Evolutionary conservation across 83 land plant species (phyloP), one percentile per base, ranked within the genome.

Genomic region (Thuja plicata): DNA sequence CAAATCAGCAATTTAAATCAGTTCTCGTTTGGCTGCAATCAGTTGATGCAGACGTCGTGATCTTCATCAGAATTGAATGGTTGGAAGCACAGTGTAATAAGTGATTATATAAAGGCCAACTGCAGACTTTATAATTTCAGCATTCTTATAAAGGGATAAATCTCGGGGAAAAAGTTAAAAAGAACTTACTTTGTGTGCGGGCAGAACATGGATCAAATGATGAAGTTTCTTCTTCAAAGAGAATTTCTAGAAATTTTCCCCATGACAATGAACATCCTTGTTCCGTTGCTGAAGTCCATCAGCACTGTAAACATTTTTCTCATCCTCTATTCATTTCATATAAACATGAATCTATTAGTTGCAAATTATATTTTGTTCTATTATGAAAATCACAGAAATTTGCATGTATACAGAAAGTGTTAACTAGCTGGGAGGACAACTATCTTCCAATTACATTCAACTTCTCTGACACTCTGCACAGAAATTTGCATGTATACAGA

Each of bases 171-270:
- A 45, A 81, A 4, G n/a, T 43, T 21, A 21, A 81, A 5, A 24
- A 43, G 24, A 81, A 81, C 30, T 81, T 41, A 81, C 84, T 81
- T 13, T 40, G 84, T 81, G 11, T 35, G 48, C 19, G 2, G 52
- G 52, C 84, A 24, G 21, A 24, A 45, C n/a, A 24, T 43, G 46
- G 21, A 48, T 19, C 32, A 40, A n/a, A 1, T 84, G 87, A 43
- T 30, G 87, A 82, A 83, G 9, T 57, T 40, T 70, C 32, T 7
- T 40, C 52, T 40, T 57, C 70, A 27, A 81, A 40, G 46, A 57
- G 35, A 35, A 21, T 24, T 90, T 91, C 88, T 13, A 89, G 79
- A 17, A 88, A 43, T 81, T 41, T 82, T 82, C 5, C 1, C 50
- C 48, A 24, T 45, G 85, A 45, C 11, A 21, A 43, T 82, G 50